phyloP scores from a whole-genome alignment of 306 rosid species.

The Vigna nakashimae region DNA sequence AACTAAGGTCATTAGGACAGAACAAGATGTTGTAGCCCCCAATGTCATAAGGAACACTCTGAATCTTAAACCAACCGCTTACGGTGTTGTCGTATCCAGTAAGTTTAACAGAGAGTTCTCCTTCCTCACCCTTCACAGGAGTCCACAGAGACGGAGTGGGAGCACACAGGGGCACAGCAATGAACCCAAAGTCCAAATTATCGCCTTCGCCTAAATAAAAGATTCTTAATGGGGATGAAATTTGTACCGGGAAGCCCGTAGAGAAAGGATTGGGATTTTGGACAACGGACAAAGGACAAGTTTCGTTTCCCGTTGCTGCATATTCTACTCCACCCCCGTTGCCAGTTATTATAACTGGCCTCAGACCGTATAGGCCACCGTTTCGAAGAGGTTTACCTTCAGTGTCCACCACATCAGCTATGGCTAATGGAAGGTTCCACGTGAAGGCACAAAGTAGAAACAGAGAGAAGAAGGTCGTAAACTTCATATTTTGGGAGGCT shows the following conservation, averaged over 20 bases:
- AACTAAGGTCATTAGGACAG: background rate
- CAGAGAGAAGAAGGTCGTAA: background rate
- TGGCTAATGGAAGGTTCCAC: background rate
- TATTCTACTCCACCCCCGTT: too few species aligned
- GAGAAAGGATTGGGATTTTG: too few species aligned
- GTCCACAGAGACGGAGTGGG: background rate
- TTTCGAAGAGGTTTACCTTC: too few species aligned
- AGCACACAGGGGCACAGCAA: background rate
- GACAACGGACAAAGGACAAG: too few species aligned
- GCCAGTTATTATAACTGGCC: too few species aligned
- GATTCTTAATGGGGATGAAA: too few species aligned
- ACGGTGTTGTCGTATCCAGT: background rate
- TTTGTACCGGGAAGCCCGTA: too few species aligned
- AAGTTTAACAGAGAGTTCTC: background rate
- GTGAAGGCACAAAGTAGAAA: background rate
- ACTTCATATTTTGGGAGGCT: background rate
- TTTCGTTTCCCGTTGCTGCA: too few species aligned
- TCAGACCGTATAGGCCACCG: too few species aligned
- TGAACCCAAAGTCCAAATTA: background rate
- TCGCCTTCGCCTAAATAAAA: rapidly evolving
- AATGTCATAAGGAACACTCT: background rate
- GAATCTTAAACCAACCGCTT: background rate
- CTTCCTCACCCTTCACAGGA: background rate
- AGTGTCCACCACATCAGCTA: background rate
- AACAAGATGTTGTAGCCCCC: background rate